A percentile compares a stretch with the other conserved stretches of the same genome.
Evolutionary conservation across 2,329 filamentous ascomycete genomes (phyloP).

Genomic region (Trichoderma koningiopsis): DNA sequence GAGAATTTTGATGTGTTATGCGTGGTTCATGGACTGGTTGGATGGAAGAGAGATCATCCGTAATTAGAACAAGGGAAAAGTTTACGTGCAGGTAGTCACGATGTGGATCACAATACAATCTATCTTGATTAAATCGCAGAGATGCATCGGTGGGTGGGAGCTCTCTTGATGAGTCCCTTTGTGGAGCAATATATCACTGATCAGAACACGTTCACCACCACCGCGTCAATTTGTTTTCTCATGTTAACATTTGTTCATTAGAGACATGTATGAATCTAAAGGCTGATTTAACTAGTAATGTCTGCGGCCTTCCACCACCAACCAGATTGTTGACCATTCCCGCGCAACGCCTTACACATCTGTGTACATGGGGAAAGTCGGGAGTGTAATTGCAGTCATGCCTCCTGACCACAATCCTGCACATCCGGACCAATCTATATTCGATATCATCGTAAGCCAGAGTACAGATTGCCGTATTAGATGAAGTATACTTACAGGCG

Average conservation of each 20-base stretch:
- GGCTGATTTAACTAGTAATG: background rate
- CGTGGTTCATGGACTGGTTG: background rate
- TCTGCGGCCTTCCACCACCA: background rate
- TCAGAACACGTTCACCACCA: background rate
- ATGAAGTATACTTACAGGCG: background rate
- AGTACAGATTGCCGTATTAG: background rate
- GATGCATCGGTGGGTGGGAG: too few relatives aligned
- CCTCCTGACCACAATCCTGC: background rate
- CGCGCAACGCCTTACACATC: background rate
- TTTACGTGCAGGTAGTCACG: too few relatives aligned
- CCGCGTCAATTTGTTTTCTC: too few relatives aligned
- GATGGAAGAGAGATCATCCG: background rate
- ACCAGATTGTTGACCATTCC: background rate
- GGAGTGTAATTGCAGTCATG: background rate
- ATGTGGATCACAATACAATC: too few relatives aligned
- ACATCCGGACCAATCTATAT: background rate
- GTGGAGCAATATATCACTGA: too few relatives aligned
- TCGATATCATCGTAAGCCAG: background rate
- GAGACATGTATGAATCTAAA: background rate
- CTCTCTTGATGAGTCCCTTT: too few relatives aligned
- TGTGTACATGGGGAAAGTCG: background rate
- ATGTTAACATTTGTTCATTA: background rate
- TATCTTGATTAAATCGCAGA: too few relatives aligned
- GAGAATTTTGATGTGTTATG: background rate
- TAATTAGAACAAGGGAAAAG: background rate